Evolutionary conservation across 805 yeast genomes (phyloP), one percentile per base, ranked within the genome.

Genomic region (Wickerhamiella sorbophila): DNA sequence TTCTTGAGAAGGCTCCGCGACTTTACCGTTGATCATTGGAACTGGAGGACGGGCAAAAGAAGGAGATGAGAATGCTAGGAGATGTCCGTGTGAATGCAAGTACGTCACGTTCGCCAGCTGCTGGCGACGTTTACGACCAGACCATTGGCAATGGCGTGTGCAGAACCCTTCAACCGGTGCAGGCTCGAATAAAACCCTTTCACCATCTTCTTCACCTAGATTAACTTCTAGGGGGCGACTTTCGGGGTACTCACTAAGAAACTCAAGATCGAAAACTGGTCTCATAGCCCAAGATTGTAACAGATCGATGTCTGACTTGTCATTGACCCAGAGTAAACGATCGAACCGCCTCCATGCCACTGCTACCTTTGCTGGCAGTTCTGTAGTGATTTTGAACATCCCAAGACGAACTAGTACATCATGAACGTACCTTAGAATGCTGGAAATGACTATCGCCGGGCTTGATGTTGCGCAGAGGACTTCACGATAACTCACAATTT

Each of bases 121-220:
- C 4, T 66, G 53, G 8, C 12, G 53, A 38, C 20, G 55, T 48
- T 45, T 49, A 58, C 52, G 51, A 0, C 84, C 84, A 4, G 58
- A 54, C 44, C 70, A 65, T 35, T 73, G 67, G 0, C 77, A 68
- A 24, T 79, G 55, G 39, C 77, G 67, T 2, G 72, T 62, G 17
- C 87, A 57, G 55, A 81, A 86, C 0, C 97, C 97, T 60, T 88
- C 97, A 8, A 85, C 58, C 0, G 94, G 77, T 0, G 61, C 40
- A 0, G 95, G 95, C 53, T 80, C 94, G 1, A 48, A 38, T 16
- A 66, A 6, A 8, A 40, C 34, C n/a, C n/a, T n/a, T 6, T 45
- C 42, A 2, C 56, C 59, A 15, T 49, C 45, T 16, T 41, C 44
- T 17, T 9, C 8, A 12, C 33, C 33, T 31, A n/a, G 16, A 6